Base-by-base conservation (phyloP, 2,329 filamentous ascomycete genomes). In the Arthrobotrys sinensis region DNA sequence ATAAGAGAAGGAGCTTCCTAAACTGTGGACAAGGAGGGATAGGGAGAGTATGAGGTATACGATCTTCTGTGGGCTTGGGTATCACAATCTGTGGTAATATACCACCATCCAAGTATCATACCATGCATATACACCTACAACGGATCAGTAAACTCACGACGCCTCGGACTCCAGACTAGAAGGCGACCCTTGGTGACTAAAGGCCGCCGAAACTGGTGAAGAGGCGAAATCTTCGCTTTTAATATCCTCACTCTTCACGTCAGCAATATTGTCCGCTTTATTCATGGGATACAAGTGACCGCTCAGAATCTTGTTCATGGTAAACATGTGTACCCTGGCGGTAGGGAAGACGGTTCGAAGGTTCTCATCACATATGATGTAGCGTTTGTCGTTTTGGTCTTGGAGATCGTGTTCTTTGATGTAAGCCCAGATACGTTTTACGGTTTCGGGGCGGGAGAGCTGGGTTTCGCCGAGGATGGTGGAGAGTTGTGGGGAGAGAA, bases 231-330 rank as follows among this genome's bases (percentile, higher is more conserved):
- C 72, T 45, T 70, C 72, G 36, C 48, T 70, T 38, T 70, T 76
- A 12, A 76, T 34, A 60, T 76, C 72, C 52, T 77, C 73, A 43
- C 53, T 40, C 24, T 77, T 71, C 16, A 65, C 28, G 24, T 70
- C 65, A 71, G 66, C 60, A 62, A 45, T 36, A 60, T 19, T 46
- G 10, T 68, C 50, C 12, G 53, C 14, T 66, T 48, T 76, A 52
- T 62, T 81, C 60, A 45, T 66, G 1, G 92, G 92, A 83, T 97
- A 97, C 45, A 98, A 87, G 83, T 98, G 95, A 83, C 92, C 91
- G 80, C 93, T 93, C 10, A 98, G 90, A 14, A 97, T 89, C 87
- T 97, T 97, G 87, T 97, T 98, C 95, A 99, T 98, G 81, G 93
- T 94, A 85, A 99, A 99, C 96, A 99, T 99, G 85, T 98, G 93